Conservation (phyloP, 257 asterid genomes). For the Nicotiana knightiana region DNA sequence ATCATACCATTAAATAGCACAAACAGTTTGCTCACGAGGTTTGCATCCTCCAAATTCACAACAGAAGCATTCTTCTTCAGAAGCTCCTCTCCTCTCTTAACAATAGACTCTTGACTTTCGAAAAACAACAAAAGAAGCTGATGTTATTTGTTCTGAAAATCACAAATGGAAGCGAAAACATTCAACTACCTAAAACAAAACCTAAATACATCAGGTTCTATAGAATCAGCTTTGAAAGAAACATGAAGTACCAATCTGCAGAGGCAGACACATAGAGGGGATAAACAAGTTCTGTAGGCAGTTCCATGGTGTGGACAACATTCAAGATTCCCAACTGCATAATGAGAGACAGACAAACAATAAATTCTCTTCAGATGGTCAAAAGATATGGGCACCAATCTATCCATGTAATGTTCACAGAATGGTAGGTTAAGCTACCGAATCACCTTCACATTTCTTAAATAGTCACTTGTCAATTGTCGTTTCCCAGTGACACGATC, state of each 20-base stretch:
- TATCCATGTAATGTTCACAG: conserved; percentile 11
- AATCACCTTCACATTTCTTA: conserved; percentile 63
- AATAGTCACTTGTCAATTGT: conserved; percentile 44
- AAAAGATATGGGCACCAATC: background rate
- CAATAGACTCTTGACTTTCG: conserved; percentile 72
- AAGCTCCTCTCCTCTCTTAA: conserved; percentile 80
- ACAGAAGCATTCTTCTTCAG: conserved; percentile 77
- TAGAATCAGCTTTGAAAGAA: background rate
- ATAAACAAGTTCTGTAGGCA: conserved; percentile 70
- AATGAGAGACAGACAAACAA: conserved; percentile 10
- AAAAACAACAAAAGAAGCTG: conserved; percentile 18
- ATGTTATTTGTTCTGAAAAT: conserved; percentile 5
- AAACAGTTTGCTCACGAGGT: conserved; percentile 62
- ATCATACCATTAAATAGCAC: conserved; percentile 71
- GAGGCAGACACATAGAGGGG: conserved; percentile 81
- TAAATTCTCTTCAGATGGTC: conserved; percentile 2
- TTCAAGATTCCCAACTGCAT: conserved; percentile 81
- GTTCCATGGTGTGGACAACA: conserved; percentile 64
- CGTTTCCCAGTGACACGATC: conserved; percentile 85
- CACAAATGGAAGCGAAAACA: background rate
- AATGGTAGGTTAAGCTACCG: background rate
- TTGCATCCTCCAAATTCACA: conserved; percentile 75
- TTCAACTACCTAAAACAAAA: background rate
- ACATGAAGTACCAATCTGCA: conserved; percentile 60
- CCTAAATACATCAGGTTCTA: background rate